Base-by-base conservation (phyloP, 2,329 filamentous ascomycete species). In the Aspergillus arachidicola region DNA sequence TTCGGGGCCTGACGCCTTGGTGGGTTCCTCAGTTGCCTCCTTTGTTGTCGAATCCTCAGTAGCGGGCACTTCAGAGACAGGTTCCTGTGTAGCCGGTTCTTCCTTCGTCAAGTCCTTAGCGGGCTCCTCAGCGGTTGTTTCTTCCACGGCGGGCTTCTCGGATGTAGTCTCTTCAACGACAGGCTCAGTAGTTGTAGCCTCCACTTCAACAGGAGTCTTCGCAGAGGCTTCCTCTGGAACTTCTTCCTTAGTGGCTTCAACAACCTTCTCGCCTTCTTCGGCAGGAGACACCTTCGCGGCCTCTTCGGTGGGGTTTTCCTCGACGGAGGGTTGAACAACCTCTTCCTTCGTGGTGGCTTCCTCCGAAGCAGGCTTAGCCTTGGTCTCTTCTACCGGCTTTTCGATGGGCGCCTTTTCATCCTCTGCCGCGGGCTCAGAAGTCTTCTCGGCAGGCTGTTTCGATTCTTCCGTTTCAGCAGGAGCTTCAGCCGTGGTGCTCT, bases 261-360 rank as follows among this genome's bases (percentile, higher is more conserved):
- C 48, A n/a, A 56, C 16, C 36, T 65, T 50, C 28, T 57, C 54
- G 14, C 41, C 34, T 43, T 30, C 57, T 51, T 65, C 55, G 26
- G 34, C 46, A 23, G 43, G 21, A 43, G 51, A 19, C 28, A 59
- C 61, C 38, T 65, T 58, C 16, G 48, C 50, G 57, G 62, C 23
- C 36, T 66, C 51, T 36, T 66, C 64, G 12, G 26, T 41, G n/a
- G 53, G 55, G 9, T 50, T 41, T 26, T 62, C 59, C 32, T 60
- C 54, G 38, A 59, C 58, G 14, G 61, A 46, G 30, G 41, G 16
- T 28, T 50, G 19, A 28, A 50, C 45, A 30, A 54, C 9, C 26
- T 66, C 34, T 38, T 64, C 45, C 41, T 63, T 50, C 26, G 14
- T 7, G 11, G 12, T 23, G 16, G 14, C 7, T 19, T 50, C 28